Evolutionary conservation across 192 early-diverging fungal genomes (phyloP), one percentile per base, ranked within the genome.

Genomic region (Radiomyces spectabilis): DNA sequence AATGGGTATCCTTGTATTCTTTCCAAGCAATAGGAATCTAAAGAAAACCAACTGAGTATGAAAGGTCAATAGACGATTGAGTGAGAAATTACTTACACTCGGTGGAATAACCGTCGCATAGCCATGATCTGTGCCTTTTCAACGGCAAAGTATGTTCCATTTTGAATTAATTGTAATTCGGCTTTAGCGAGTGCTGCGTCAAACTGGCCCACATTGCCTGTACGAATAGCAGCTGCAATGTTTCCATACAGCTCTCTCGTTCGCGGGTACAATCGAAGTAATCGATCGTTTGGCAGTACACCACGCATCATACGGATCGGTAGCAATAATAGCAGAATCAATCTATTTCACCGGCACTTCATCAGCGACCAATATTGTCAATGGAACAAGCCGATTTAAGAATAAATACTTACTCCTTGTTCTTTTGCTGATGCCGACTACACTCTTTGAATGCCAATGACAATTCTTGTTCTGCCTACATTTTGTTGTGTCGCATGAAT

Each of bases 131-230:
- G 70, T 16, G 82, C 78, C 12, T 83, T 61, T 57, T 97, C 96
- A 1, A 96, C 77, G 8, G 88, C 86, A 54, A 95, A 58, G 58
- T 83, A 97, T 2, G 84, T 86, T 12, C 89, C 89, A 33, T 79
- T 63, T 4, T 61, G 37, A 24, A 91, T 75, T 46, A 97, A 63
- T 8, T 58, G 53, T 24, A 70, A 49, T 68, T 92, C 84, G 27
- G 75, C 63, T 15, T 58, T 39, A 10, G 35, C 57, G 27, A 99
- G 55, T 0, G 68, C 55, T 31, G 72, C 64, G 51, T 95, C 93
- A 66, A 93, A 99, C 24, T 57, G 15, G 16, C 72, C 64, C 12
- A 99, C 52, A 56, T 94, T 76, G 7, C 96, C 96, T 1, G 60
- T 41, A 40, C 68, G 72, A 24, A 90, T 84, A 0, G 92, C 87